A percentile compares a stretch with the other conserved stretches of the same genome.
Conservation (phyloP, 2,329 filamentous ascomycete species). For the Akanthomyces lecanii region DNA sequence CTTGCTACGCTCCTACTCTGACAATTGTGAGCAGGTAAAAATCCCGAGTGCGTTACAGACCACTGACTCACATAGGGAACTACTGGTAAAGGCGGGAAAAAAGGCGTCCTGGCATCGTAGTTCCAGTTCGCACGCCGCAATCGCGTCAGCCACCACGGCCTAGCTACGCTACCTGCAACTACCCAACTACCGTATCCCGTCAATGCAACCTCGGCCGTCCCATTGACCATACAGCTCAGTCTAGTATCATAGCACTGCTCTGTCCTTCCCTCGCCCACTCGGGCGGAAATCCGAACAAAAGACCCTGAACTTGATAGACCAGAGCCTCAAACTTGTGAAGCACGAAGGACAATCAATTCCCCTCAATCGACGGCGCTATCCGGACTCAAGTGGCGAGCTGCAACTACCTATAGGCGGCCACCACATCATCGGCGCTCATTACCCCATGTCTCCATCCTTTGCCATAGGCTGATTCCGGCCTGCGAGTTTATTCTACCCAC, state of each 20-base stretch:
- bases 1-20: too few relatives aligned
- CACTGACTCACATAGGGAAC: neutral
- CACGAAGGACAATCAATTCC: neutral
- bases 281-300: too few relatives aligned
- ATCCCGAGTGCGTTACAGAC: neutral
- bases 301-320: too few relatives aligned
- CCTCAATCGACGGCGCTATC: neutral
- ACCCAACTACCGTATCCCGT: neutral
- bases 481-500: neutral
- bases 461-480: neutral
- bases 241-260: neutral
- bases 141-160: slow-evolving; percentile 12
- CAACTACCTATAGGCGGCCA: neutral
- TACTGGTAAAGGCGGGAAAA: neutral
- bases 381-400: neutral
- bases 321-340: neutral
- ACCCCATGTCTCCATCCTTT: neutral
- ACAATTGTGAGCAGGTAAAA: too few relatives aligned
- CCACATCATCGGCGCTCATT: neutral
- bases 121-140: slow-evolving; percentile 8
- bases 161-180: neutral
- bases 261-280: neutral
- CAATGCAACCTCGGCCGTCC: slow-evolving; percentile 9
- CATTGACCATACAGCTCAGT: neutral
- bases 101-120: slow-evolving; percentile 3